Base-by-base conservation (phyloP, 2,329 filamentous ascomycete genomes). In the Endoconidiophora laricicola region DNA sequence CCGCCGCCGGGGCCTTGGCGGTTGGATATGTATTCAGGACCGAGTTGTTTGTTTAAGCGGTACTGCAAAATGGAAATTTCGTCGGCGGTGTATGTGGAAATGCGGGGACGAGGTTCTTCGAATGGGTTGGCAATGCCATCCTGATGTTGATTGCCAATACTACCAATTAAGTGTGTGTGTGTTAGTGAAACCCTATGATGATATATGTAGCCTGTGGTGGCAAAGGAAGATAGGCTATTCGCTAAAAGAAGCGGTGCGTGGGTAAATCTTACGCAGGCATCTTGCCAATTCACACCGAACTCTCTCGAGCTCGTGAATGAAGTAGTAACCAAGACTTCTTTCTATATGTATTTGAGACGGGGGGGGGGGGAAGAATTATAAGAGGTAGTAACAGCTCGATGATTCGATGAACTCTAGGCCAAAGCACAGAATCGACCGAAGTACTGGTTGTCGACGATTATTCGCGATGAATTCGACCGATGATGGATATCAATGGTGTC, bases 21-120 rank as follows among this genome's bases (percentile, higher is more conserved):
- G 40, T 86, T 78, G 2, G 90, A 96, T 52, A 98, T 85, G 63
- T 93, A 98, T 66, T 98, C 93, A 0, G 91, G 91, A 0, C 91
- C 91, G 9, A 98, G 77, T 61, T 95, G 88, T 61, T 88, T 93
- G 61, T 96, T 85, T 26, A 98, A 76, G 29, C 86, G 80, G 56
- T 78, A 78, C 60, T 94, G 84, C 12, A 98, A 71, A 0, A 86
- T 90, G 20, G 87, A 87, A 52, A 95, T 90, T 62, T 98, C 82
- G 57, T 78, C 72, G n/a, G 88, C 86, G 0, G 87, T 94, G 68
- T 86, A 98, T 61, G 84, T 78, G 48, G 76, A 81, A 26, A 94
- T 74, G 40, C 76, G 77, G 46, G 73, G 76, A 60, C 73, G 73
- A 2, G 68, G 63, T 57, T 90, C 83, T 62, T 86, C 80, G 64